Conservation (phyloP, 768 basidiomycete genomes). For the Mycena venus region DNA sequence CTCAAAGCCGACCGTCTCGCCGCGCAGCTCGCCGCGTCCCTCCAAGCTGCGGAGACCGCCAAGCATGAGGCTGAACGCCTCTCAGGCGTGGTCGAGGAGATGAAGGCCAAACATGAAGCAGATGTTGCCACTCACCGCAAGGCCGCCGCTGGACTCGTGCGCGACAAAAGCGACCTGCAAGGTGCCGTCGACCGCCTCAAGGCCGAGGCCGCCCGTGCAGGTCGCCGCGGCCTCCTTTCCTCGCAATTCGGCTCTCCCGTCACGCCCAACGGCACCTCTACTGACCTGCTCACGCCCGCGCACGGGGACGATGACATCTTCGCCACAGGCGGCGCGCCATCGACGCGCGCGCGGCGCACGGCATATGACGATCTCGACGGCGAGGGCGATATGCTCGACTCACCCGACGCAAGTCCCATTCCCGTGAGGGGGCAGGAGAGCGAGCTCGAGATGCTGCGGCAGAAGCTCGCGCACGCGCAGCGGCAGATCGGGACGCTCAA, state of each 20-base stretch:
- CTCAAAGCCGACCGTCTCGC: constrained; percentile 84
- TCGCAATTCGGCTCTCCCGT: constrained; percentile 78
- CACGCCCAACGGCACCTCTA: constrained; percentile 70
- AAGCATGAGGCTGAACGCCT: constrained; percentile 90
- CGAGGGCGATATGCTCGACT: constrained; percentile 58
- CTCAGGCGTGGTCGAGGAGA: constrained; percentile 71
- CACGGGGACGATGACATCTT: constrained; percentile 79
- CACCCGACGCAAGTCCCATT: constrained; percentile 72
- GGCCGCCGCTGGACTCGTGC: constrained; percentile 85
- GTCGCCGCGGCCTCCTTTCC: constrained; percentile 59
- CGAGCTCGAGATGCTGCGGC: constrained; percentile 86
- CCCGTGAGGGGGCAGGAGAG: constrained; percentile 43
- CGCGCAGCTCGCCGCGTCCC: constrained; percentile 77
- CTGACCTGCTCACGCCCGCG: constrained; percentile 70
- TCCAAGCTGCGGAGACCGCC: constrained; percentile 84
- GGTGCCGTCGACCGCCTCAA: constrained; percentile 83
- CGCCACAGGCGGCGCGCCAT: constrained; percentile 66
- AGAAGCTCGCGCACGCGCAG: constrained; percentile 88
- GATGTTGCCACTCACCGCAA: constrained; percentile 94
- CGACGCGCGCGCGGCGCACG: constrained; percentile 68
- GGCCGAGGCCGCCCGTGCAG: constrained; percentile 77
- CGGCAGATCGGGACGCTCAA: constrained; percentile 88
- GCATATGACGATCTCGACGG: constrained; percentile 64
- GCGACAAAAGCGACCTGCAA: constrained; percentile 95
- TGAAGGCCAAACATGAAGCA: constrained; percentile 94